Percentiles rank a stretch among this genome's conserved stretches.
phyloP scores from a whole-genome alignment of 192 early-diverging fungal species.

The Geranomyces michiganensis region DNA sequence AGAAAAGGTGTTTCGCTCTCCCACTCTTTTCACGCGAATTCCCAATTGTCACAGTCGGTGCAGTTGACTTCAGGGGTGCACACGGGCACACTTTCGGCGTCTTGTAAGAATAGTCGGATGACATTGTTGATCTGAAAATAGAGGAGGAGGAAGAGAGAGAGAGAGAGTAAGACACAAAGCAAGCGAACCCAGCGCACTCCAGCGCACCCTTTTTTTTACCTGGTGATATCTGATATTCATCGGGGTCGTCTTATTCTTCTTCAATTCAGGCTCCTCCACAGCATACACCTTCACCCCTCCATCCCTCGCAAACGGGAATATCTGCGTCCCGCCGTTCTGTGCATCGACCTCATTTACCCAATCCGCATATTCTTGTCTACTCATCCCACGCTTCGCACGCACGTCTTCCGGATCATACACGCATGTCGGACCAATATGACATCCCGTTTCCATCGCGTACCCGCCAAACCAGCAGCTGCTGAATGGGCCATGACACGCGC shows the following conservation, averaged over 20 bases:
- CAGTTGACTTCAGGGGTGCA: constrained; percentile 19
- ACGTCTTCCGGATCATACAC: constrained; percentile 36
- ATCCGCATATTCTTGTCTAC: neutral
- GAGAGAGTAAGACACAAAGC: neutral
- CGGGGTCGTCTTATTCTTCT: neutral
- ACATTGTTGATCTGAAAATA: constrained; percentile 25
- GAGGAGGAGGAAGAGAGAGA: neutral
- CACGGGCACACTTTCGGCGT: constrained; percentile 16
- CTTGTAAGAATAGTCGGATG: constrained; percentile 15
- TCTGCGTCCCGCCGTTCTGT: constrained; percentile 5
- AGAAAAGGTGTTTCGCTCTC: too few species aligned
- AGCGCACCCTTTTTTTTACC: neutral
- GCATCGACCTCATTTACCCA: constrained; percentile 15
- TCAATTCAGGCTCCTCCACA: neutral
- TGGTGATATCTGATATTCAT: constrained; percentile 29
- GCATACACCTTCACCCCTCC: neutral
- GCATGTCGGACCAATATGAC: constrained; percentile 75
- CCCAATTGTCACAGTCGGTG: constrained; percentile 19
- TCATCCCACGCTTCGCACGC: neutral
- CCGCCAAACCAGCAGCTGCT: constrained; percentile 66
- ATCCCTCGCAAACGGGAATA: constrained; percentile 10
- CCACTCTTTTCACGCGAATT: neutral
- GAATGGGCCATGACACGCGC: constrained; percentile 72
- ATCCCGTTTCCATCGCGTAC: constrained; percentile 79
- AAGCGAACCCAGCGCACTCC: neutral